A percentile compares a stretch with the other conserved stretches of the same genome.
phyloP scores from a whole-genome alignment of 2,329 filamentous ascomycete genomes.

The Clonostachys rosea region DNA sequence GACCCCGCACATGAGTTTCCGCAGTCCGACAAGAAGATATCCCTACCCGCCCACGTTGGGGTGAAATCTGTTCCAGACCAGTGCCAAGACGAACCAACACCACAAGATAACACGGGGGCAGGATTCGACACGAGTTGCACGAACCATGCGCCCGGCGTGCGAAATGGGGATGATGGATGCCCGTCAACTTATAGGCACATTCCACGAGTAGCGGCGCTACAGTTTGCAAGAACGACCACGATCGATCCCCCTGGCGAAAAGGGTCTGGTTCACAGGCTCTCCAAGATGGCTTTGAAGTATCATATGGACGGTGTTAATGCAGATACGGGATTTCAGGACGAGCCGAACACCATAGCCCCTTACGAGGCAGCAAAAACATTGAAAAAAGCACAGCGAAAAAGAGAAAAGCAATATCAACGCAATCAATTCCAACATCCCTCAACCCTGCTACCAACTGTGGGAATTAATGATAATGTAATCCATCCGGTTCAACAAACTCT shows the following conservation, averaged over 20 bases:
- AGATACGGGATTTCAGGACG: slow-evolving; percentile 7
- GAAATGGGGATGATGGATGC: background rate
- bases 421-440: slow-evolving; percentile 37
- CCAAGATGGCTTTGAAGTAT: slow-evolving; percentile 33
- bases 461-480: slow-evolving; percentile 16
- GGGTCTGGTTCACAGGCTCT: slow-evolving; percentile 30
- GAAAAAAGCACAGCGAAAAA: slow-evolving; percentile 28
- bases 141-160: too few species aligned
- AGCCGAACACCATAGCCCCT: slow-evolving; percentile 6
- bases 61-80: slow-evolving; percentile 3
- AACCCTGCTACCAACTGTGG: slow-evolving; percentile 27
- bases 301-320: slow-evolving; percentile 25
- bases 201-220: slow-evolving; percentile 47
- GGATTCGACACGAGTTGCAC: too few species aligned
- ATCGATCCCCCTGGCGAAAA: slow-evolving; percentile 19
- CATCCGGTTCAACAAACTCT: slow-evolving; percentile 10
- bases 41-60: background rate
- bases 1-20: background rate
- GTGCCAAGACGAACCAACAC: too few species aligned
- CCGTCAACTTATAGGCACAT: slow-evolving; percentile 38
- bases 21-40: slow-evolving; percentile 2
- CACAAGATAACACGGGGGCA: too few species aligned
- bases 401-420: slow-evolving; percentile 29
- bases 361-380: slow-evolving; percentile 23
- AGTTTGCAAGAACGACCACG: slow-evolving; percentile 50